Evolutionary conservation across 768 basidiomycete genomes (phyloP).

Genomic region (Psilocybe tampanensis): DNA sequence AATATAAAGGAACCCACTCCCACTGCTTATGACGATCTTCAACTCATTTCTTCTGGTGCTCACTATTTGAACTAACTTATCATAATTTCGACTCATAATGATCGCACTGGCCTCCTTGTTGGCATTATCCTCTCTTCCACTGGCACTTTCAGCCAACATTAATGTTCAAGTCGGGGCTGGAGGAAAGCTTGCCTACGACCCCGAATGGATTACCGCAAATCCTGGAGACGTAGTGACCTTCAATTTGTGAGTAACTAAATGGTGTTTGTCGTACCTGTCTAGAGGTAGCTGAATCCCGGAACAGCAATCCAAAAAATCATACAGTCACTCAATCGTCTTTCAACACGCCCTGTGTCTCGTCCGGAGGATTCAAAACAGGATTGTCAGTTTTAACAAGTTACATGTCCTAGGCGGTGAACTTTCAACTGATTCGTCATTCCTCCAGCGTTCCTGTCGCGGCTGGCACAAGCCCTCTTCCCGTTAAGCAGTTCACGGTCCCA

Average conservation of each 20-base stretch:
- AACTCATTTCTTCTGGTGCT: background rate
- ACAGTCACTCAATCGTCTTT: slow-evolving; percentile 51
- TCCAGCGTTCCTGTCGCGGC: slow-evolving; percentile 41
- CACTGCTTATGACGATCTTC: too few relatives aligned
- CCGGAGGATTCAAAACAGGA: slow-evolving; percentile 34
- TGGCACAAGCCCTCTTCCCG: slow-evolving; percentile 39
- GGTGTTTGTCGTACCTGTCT: background rate
- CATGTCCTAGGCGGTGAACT: background rate
- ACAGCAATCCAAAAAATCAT: slow-evolving; percentile 50
- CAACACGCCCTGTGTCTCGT: slow-evolving; percentile 34
- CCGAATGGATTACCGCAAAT: slow-evolving; percentile 39
- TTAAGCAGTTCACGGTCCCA: slow-evolving; percentile 39
- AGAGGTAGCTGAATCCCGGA: background rate
- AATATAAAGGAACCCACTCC: too few relatives aligned
- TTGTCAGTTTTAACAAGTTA: slow-evolving; percentile 32
- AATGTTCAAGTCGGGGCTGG: slow-evolving; percentile 39
- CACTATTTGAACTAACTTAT: too few relatives aligned
- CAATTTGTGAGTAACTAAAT: slow-evolving; percentile 46
- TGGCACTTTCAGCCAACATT: slow-evolving; percentile 27
- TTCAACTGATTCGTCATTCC: background rate
- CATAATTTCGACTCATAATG: slow-evolving; percentile 1
- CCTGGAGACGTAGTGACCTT: slow-evolving; percentile 51
- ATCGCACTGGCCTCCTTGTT: slow-evolving; percentile 15
- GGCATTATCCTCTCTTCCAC: slow-evolving; percentile 28
- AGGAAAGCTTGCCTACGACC: slow-evolving; percentile 33